Evolutionary conservation across 2,329 filamentous ascomycete genomes (phyloP).

Genomic region (Penicillium sclerotigenum): DNA sequence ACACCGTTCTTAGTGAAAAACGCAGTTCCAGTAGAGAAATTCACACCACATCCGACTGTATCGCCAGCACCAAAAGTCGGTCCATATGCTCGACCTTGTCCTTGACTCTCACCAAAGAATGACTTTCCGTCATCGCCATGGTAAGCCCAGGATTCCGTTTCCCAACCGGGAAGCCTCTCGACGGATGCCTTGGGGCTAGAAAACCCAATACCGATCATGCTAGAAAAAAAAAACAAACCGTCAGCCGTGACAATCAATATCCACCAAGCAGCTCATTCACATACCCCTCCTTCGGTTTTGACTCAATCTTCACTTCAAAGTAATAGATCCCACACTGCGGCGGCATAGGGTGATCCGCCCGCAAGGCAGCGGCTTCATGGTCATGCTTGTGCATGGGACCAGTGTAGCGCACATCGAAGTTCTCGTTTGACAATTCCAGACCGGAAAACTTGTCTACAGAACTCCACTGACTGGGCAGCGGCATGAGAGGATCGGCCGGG

Average conservation of each 20-base stretch:
- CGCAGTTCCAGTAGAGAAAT: slow-evolving; percentile 58
- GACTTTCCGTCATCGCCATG: slow-evolving; percentile 64
- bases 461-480: slow-evolving; percentile 80
- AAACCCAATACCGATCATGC: slow-evolving; percentile 57
- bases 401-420: slow-evolving; percentile 65
- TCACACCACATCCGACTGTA: slow-evolving; percentile 63
- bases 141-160: slow-evolving; percentile 63
- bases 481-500: slow-evolving; percentile 58
- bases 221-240: slow-evolving; percentile 7
- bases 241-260: slow-evolving; percentile 9
- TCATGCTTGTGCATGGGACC: slow-evolving; percentile 58
- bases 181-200: slow-evolving; percentile 57
- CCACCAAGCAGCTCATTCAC: slow-evolving; percentile 21
- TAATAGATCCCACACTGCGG: slow-evolving; percentile 92
- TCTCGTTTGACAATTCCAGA: slow-evolving; percentile 71
- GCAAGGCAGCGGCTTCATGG: slow-evolving; percentile 75
- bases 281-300: slow-evolving; percentile 66
- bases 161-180: slow-evolving; percentile 63
- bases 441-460: slow-evolving; percentile 69
- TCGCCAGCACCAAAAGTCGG: slow-evolving; percentile 59
- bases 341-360: slow-evolving; percentile 83
- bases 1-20: slow-evolving; percentile 66
- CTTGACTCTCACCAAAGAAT: slow-evolving; percentile 57
- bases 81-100: slow-evolving; percentile 56
- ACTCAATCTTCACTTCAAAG: slow-evolving; percentile 70